Percentiles rank a stretch among this genome's conserved stretches.
Conservation (phyloP, 2,329 filamentous ascomycete genomes). For the Fusarium floridanum region DNA sequence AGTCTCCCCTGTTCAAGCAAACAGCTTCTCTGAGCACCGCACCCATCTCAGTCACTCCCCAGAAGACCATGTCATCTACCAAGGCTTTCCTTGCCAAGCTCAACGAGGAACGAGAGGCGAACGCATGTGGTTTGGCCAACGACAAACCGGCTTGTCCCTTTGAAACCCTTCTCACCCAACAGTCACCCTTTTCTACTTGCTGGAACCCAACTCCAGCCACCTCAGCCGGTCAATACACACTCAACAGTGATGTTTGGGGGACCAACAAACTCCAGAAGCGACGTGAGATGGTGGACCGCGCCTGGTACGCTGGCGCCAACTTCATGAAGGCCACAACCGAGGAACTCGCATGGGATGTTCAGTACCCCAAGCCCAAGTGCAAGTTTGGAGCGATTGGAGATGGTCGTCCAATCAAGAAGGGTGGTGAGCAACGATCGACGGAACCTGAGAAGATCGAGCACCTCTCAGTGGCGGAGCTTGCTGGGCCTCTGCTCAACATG, state of each 20-base stretch:
- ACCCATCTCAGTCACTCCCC: background rate
- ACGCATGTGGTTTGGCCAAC: background rate
- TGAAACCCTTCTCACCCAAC: background rate
- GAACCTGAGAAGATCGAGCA: conserved; percentile 54
- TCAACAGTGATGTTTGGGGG: conserved; percentile 25
- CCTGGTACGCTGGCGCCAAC: conserved; percentile 57
- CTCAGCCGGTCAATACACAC: conserved; percentile 20
- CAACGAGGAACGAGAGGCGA: background rate
- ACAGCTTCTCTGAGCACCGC: conserved; percentile 10
- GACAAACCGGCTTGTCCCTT: background rate
- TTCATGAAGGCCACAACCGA: conserved; percentile 52
- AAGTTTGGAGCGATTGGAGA: conserved; percentile 56
- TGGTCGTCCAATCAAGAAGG: conserved; percentile 47
- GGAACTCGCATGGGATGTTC: conserved; percentile 43
- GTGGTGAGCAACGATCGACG: conserved; percentile 47
- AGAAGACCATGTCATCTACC: background rate
- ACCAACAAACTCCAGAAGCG: conserved; percentile 43
- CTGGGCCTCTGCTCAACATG: conserved; percentile 59
- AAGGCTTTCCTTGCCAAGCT: conserved; percentile 8
- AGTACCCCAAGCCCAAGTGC: conserved; percentile 47
- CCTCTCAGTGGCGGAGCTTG: conserved; percentile 55
- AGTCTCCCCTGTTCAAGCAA: conserved; percentile 16
- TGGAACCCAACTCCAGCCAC: conserved; percentile 11
- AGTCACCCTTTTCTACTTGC: conserved; percentile 7
- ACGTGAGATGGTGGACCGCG: conserved; percentile 47